A percentile compares a stretch with the other conserved stretches of the same genome.
phyloP scores from a whole-genome alignment of 2,329 filamentous ascomycete species.

The Emmonsia crescens region DNA sequence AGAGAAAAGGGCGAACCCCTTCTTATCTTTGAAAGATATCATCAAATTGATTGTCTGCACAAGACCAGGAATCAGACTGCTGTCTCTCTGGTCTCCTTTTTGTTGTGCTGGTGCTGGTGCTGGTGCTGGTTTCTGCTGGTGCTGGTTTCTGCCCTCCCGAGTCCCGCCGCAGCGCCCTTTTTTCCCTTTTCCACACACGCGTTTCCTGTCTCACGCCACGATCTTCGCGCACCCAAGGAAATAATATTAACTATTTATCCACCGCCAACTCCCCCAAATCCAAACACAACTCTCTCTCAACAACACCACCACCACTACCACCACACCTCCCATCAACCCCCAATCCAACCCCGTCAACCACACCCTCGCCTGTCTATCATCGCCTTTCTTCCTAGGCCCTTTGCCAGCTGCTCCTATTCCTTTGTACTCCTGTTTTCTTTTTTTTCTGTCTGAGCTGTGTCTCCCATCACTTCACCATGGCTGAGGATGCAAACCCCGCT shows the following conservation, averaged over 20 bases:
- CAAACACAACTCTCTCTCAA: constrained; percentile 20
- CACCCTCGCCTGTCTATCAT: background rate
- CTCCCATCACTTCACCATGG: constrained; percentile 20
- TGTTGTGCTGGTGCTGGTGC: background rate
- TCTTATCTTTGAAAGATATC: background rate
- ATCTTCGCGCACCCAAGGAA: constrained; percentile 15
- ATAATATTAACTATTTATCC: constrained; percentile 11
- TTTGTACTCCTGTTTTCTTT: background rate
- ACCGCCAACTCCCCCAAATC: constrained; percentile 11
- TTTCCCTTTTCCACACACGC: constrained; percentile 12
- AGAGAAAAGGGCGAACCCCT: background rate
- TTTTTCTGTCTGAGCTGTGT: background rate
- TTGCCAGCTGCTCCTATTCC: background rate
- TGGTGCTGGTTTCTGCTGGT: background rate
- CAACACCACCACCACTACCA: constrained; percentile 17
- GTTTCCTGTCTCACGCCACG: constrained; percentile 20
- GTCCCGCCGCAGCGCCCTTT: background rate
- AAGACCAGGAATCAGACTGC: background rate
- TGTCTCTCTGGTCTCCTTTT: background rate
- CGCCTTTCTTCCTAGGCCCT: background rate
- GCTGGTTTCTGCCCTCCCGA: background rate
- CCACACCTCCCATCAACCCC: background rate
- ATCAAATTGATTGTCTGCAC: background rate
- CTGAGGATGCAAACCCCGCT: constrained; percentile 28
- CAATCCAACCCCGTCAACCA: background rate